phyloP scores from a whole-genome alignment of 495 filamentous ascomycete species.

The Clohesyomyces aquaticus region DNA sequence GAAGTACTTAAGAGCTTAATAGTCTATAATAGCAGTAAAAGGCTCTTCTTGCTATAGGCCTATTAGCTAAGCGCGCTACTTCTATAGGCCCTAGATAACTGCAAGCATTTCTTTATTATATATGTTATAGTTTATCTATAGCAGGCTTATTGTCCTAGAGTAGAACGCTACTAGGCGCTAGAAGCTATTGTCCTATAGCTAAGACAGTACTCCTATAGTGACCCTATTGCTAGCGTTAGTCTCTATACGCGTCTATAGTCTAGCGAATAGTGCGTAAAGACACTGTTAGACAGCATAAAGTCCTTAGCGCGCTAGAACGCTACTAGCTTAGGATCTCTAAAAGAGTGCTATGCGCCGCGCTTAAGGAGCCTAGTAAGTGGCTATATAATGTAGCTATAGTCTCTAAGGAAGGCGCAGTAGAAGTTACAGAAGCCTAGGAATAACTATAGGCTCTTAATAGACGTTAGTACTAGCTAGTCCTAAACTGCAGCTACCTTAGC shows the following conservation, averaged over 20 bases:
- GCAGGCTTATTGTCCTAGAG: slow-evolving; percentile 38
- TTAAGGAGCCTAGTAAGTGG: slow-evolving; percentile 18
- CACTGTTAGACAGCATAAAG: slow-evolving; percentile 48
- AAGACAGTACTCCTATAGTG: slow-evolving; percentile 36
- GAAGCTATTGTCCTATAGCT: slow-evolving; percentile 36
- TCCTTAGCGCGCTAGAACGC: slow-evolving; percentile 43
- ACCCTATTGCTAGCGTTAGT: slow-evolving; percentile 17
- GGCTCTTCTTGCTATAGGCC: slow-evolving; percentile 25
- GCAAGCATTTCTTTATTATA: slow-evolving; percentile 49
- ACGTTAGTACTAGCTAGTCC: slow-evolving; percentile 5
- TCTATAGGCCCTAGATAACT: slow-evolving; percentile 44
- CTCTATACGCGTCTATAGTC: slow-evolving; percentile 37
- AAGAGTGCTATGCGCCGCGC: slow-evolving; percentile 50
- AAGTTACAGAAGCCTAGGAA: slow-evolving; percentile 50
- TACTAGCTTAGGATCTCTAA: slow-evolving; percentile 44
- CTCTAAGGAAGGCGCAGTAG: slow-evolving; percentile 44
- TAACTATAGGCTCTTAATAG: slow-evolving; percentile 32
- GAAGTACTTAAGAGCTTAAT: slow-evolving; percentile 47
- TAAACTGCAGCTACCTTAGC: slow-evolving; percentile 3
- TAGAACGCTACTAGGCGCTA: slow-evolving; percentile 43
- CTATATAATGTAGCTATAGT: slow-evolving; percentile 33
- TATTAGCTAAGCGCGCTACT: slow-evolving; percentile 42
- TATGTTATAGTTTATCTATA: slow-evolving; percentile 42
- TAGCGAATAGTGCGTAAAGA: slow-evolving; percentile 41
- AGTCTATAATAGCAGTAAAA: slow-evolving; percentile 43